These are phyloP conservation scores for Sclerotinia subarctica DNA, from an alignment of 2,329 filamentous ascomycete species.

Conservation along the genomic window DNA sequence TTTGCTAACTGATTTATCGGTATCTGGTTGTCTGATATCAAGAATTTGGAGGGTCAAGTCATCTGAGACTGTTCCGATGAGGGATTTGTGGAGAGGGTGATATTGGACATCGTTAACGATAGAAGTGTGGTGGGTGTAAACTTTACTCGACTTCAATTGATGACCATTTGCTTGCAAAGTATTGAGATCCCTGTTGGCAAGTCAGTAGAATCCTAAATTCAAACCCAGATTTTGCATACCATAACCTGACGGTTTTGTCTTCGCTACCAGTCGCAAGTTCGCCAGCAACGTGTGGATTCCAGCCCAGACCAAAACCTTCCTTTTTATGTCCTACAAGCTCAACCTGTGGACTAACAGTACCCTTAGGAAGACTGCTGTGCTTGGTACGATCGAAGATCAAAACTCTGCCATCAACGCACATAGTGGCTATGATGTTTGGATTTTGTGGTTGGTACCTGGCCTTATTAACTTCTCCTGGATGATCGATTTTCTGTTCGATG, in stretches of 20 bases:
- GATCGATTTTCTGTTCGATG: constrained; percentile 93
- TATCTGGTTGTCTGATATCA: constrained; percentile 70
- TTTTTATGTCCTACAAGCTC: constrained; percentile 77
- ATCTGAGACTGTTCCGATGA: constrained; percentile 92
- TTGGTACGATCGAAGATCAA: constrained; percentile 96
- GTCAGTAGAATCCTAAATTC: constrained; percentile 5
- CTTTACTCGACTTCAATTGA: constrained; percentile 65
- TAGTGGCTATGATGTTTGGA: constrained; percentile 90
- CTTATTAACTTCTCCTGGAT: constrained; percentile 97
- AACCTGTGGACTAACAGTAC: constrained; percentile 49
- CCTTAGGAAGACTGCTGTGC: constrained; percentile 72
- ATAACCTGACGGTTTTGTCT: constrained; percentile 86
- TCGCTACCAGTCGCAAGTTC: constrained; percentile 87
- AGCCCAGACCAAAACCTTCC: constrained; percentile 90
- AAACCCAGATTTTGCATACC: constrained; percentile 51
- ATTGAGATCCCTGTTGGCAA: constrained; percentile 66
- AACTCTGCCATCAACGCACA: constrained; percentile 82
- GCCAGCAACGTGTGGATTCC: constrained; percentile 79
- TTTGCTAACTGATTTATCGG: constrained; percentile 64
- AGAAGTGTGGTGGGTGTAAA: constrained; percentile 82
- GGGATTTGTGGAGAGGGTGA: constrained; percentile 78
- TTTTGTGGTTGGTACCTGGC: constrained; percentile 97
- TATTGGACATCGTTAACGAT: constrained; percentile 98
- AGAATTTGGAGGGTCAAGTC: constrained; percentile 91
- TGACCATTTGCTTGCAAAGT: constrained; percentile 68